phyloP scores from a whole-genome alignment of 2,329 filamentous ascomycete species.

The Penicillium thymicola region DNA sequence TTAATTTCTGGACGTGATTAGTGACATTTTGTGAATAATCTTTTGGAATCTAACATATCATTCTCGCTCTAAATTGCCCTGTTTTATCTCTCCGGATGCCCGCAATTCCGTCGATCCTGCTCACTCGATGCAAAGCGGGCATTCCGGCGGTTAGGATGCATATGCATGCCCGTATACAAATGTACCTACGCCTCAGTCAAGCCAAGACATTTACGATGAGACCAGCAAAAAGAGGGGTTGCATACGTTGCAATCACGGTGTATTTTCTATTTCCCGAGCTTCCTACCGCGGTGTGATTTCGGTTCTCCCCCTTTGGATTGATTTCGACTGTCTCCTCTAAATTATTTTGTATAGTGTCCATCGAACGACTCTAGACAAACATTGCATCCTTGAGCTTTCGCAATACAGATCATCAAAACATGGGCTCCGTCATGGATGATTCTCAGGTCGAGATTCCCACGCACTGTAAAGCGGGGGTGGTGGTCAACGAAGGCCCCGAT shows the following conservation, averaged over 20 bases:
- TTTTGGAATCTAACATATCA: slow-evolving; percentile 3
- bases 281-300: neutral
- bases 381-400: too few relatives aligned
- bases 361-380: too few relatives aligned
- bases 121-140: neutral
- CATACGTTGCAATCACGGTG: neutral
- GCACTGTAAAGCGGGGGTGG: slow-evolving; percentile 51
- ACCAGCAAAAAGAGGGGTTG: slow-evolving; percentile 9
- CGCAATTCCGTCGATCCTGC: neutral
- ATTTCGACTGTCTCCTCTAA: neutral
- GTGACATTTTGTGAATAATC: slow-evolving; percentile 15
- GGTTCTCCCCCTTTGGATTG: neutral
- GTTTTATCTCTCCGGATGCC: too few relatives aligned
- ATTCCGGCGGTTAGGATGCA: neutral
- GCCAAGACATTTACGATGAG: neutral
- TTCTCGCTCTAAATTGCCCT: neutral
- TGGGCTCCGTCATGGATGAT: slow-evolving; percentile 7
- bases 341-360: neutral
- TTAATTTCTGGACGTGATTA: neutral
- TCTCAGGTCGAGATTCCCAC: slow-evolving; percentile 40
- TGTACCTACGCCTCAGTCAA: neutral
- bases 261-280: slow-evolving; percentile 2
- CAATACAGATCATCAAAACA: neutral
- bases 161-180: neutral
- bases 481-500: slow-evolving; percentile 50